Evolutionary conservation across 1,284 basidiomycete species (phyloP).

Genomic region (Bjerkandera adusta): DNA sequence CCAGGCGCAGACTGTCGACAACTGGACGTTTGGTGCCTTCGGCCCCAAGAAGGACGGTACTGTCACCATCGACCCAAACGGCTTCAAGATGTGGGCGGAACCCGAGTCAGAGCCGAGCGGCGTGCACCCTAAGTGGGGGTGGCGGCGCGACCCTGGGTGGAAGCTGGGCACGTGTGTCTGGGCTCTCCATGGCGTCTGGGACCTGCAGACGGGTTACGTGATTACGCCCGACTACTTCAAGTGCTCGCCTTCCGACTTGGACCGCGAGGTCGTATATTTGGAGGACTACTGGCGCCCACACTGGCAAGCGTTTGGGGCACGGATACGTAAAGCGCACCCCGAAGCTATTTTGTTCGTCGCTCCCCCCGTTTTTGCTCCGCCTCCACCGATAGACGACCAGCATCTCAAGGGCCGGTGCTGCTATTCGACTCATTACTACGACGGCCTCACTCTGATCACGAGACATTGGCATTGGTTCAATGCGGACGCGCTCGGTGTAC

Average conservation of each 20-base stretch:
- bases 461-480: constrained; percentile 97
- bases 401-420: constrained; percentile 72
- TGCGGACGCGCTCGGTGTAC: constrained; percentile 88
- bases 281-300: constrained; percentile 85
- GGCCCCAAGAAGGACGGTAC: constrained; percentile 77
- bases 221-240: constrained; percentile 82
- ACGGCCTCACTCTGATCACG: constrained; percentile 84
- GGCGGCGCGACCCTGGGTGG: constrained; percentile 79
- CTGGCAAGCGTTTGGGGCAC: constrained; percentile 60
- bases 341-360: constrained; percentile 91
- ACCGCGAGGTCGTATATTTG: constrained; percentile 63
- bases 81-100: constrained; percentile 71
- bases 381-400: constrained; percentile 62
- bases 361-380: constrained; percentile 87
- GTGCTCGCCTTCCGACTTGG: constrained; percentile 22
- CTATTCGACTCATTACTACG: constrained; percentile 91
- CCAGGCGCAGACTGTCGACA: constrained; percentile 78
- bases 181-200: constrained; percentile 95
- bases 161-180: constrained; percentile 85
- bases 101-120: constrained; percentile 42
- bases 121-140: constrained; percentile 71
- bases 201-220: constrained; percentile 65
- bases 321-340: constrained; percentile 74
- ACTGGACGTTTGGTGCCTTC: constrained; percentile 79
- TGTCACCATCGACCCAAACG: constrained; percentile 84